Conservation (phyloP, 176 grass and related monocot genomes). For the Bonia amplexicaulis region DNA sequence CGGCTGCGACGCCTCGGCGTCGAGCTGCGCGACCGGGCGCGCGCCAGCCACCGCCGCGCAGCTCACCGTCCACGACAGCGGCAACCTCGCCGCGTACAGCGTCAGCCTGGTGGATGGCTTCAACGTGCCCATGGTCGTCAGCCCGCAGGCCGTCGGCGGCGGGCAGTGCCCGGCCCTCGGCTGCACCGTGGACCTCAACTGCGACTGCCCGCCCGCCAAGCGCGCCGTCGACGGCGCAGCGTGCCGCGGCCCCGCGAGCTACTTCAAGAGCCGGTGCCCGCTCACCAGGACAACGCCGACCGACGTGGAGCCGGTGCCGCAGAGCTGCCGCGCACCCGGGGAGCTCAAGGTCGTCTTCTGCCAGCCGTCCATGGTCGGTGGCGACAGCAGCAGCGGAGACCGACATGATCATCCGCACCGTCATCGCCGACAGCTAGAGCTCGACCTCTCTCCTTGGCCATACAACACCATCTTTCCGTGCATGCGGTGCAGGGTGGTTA, state of each 20-base stretch:
- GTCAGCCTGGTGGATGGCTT: conserved; percentile 54
- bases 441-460: too few species aligned
- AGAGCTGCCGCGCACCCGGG: conserved; percentile 46
- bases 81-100: conserved; percentile 32
- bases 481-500: too few species aligned
- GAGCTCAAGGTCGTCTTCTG: conserved; percentile 56
- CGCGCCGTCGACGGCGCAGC: conserved; percentile 28
- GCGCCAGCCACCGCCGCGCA: conserved; percentile 25
- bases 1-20: conserved; percentile 27
- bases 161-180: conserved; percentile 38
- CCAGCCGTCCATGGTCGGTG: conserved; percentile 16
- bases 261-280: conserved; percentile 41
- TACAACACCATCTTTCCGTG: too few species aligned
- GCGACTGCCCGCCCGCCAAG: conserved; percentile 22
- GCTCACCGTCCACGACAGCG: conserved; percentile 31
- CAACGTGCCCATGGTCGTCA: conserved; percentile 48
- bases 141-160: conserved; percentile 30
- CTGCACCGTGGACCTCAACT: conserved; percentile 36
- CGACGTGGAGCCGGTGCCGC: conserved; percentile 46
- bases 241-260: conserved; percentile 10
- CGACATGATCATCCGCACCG: conserved; percentile 35
- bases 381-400: not conserved
- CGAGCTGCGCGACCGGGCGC: conserved; percentile 33
- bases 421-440: too few species aligned
- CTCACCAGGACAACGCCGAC: conserved; percentile 30